Evolutionary conservation across 257 asterid genomes (phyloP).

Genomic region (Solanum pinnatisectum): DNA sequence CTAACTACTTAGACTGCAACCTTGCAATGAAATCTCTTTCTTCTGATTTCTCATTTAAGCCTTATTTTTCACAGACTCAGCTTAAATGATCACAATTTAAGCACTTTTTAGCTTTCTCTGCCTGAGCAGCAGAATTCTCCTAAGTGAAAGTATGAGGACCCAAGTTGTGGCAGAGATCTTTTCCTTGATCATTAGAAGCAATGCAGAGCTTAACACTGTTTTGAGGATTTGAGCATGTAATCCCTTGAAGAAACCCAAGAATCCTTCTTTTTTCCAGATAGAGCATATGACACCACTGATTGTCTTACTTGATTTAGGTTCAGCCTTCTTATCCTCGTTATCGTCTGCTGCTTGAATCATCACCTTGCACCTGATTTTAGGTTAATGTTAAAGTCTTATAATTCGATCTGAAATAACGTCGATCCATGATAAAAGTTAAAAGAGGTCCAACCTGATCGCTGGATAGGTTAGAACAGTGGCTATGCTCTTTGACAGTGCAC

Average conservation of each 20-base stretch:
- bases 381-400: not conserved
- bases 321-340: slow-evolving; percentile 6
- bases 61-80: not conserved
- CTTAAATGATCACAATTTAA: not conserved
- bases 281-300: slow-evolving; percentile 11
- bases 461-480: slow-evolving; percentile 38
- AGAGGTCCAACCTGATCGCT: slow-evolving; percentile 29
- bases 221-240: slow-evolving; percentile 38
- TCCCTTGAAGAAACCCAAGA: slow-evolving; percentile 33
- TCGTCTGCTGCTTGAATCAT: slow-evolving; percentile 42
- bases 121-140: slow-evolving; percentile 11
- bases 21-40: not conserved
- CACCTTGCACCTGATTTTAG: slow-evolving; percentile 29
- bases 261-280: slow-evolving; percentile 32
- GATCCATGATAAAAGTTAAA: not conserved
- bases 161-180: slow-evolving; percentile 34
- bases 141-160: slow-evolving; percentile 26
- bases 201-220: slow-evolving; percentile 35
- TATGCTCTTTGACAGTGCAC: slow-evolving; percentile 38
- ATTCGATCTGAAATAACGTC: not conserved
- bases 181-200: slow-evolving; percentile 41
- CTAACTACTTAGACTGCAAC: not conserved
- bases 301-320: slow-evolving; percentile 16
- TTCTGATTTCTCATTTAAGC: not conserved
- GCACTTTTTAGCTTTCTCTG: slow-evolving; percentile 20